Evolutionary conservation across 202 grass and related monocot species (phyloP).

Genomic region (Saccharum hybrid): DNA sequence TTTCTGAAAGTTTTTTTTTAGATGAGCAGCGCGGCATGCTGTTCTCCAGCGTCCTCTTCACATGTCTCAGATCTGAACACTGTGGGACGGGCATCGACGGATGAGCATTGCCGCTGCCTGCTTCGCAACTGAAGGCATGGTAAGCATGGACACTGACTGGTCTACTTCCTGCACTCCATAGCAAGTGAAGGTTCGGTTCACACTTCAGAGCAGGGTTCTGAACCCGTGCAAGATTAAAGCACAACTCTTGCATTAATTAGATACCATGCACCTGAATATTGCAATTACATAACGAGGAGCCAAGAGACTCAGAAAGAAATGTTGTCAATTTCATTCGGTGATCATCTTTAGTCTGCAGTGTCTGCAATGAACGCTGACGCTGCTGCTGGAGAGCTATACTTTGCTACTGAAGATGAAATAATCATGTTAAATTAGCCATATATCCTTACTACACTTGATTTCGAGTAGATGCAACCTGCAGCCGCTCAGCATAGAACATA

Average conservation of each 20-base stretch:
- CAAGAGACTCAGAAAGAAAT: not conserved
- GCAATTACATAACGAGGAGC: not conserved
- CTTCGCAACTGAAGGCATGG: not conserved
- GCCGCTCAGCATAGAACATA: not conserved
- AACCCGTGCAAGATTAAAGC: not conserved
- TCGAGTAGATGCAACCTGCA: constrained; percentile 8
- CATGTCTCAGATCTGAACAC: not conserved
- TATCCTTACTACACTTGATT: not conserved
- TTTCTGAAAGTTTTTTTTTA: not conserved
- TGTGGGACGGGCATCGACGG: not conserved
- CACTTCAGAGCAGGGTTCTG: not conserved
- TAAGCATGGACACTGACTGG: not conserved
- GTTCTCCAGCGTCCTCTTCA: not conserved
- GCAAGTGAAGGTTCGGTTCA: not conserved
- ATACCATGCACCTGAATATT: not conserved
- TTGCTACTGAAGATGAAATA: not conserved
- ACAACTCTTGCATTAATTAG: not conserved
- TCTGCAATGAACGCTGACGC: not conserved
- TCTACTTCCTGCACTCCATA: no score
- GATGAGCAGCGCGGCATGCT: not conserved
- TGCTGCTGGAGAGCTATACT: constrained; percentile 16
- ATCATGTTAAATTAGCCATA: not conserved
- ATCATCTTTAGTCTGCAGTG: not conserved
- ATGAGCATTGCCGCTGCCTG: not conserved
- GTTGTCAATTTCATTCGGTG: not conserved